A percentile compares a stretch with the other conserved stretches of the same genome.
Conservation (phyloP, 176 grass and related monocot genomes). For the Oryza glaberrima region DNA sequence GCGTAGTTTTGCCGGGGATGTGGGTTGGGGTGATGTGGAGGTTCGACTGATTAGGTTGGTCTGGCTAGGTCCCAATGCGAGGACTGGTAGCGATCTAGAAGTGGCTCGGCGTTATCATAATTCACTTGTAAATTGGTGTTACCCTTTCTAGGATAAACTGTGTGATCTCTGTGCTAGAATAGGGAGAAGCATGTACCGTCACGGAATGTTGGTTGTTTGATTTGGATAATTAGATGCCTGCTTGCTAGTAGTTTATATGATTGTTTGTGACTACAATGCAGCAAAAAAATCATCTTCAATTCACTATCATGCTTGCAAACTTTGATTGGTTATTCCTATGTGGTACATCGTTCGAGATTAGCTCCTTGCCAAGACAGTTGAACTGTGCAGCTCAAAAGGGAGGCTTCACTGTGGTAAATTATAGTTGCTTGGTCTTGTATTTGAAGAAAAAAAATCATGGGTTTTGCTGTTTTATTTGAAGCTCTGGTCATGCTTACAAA, state of each 20-base stretch:
- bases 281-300: neutral
- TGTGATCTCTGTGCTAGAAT: neutral
- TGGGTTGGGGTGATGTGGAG: conserved; percentile 26
- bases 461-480: neutral
- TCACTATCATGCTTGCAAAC: neutral
- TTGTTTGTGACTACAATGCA: neutral
- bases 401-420: neutral
- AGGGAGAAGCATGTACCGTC: neutral
- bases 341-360: neutral
- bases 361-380: neutral
- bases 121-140: conserved; percentile 25
- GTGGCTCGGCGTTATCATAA: conserved; percentile 2
- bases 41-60: conserved; percentile 29
- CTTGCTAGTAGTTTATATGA: conserved; percentile 7
- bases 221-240: conserved; percentile 6
- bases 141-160: conserved; percentile 2
- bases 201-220: neutral
- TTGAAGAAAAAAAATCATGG: neutral
- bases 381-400: neutral
- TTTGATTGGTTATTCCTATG: conserved; percentile 6
- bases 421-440: conserved; percentile 8
- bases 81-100: conserved; percentile 43
- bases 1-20: conserved; percentile 34
- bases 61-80: conserved; percentile 33
- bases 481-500: neutral